Conservation (phyloP, 1,139 yeast species). For the Blastobotrys elegans region DNA sequence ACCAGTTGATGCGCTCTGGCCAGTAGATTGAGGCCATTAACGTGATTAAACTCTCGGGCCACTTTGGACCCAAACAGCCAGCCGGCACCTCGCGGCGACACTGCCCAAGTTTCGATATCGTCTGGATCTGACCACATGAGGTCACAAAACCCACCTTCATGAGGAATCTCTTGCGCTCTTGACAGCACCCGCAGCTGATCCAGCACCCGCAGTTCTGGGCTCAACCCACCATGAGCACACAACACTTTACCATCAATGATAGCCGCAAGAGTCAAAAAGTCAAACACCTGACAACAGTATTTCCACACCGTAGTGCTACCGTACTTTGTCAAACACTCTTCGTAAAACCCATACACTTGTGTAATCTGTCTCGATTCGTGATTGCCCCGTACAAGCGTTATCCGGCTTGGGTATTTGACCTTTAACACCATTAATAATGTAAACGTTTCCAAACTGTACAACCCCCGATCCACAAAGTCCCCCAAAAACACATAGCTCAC, state of each 20-base stretch:
- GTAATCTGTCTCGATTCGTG: conserved; percentile 95
- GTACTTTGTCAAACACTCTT: conserved; percentile 86
- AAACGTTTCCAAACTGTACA: conserved; percentile 87
- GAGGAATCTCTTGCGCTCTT: conserved; percentile 99
- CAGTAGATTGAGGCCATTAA: conserved; percentile 76
- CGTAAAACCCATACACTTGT: conserved; percentile 90
- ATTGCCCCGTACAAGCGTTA: conserved; percentile 87
- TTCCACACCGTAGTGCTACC: conserved; percentile 98
- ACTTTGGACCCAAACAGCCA: conserved; percentile 95
- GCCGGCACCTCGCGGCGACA: conserved; percentile 98
- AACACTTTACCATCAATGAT: conserved; percentile 88
- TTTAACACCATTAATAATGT: conserved; percentile 86
- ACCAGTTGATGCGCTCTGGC: conserved; percentile 98
- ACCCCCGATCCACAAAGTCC: conserved; percentile 96
- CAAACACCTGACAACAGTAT: conserved; percentile 94
- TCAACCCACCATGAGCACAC: conserved; percentile 94
- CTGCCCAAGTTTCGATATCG: conserved; percentile 97
- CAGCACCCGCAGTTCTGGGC: conserved; percentile 96
- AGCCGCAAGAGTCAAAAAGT: conserved; percentile 87
- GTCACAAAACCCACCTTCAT: conserved; percentile 98
- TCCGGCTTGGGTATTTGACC: conserved; percentile 73
- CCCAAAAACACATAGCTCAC: conserved; percentile 81
- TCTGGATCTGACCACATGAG: conserved; percentile 98
- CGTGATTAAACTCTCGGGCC: conserved; percentile 89
- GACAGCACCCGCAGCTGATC: conserved; percentile 93